Evolutionary conservation across 805 yeast genomes (phyloP).

Genomic region (Myxozyma lipomycoides): DNA sequence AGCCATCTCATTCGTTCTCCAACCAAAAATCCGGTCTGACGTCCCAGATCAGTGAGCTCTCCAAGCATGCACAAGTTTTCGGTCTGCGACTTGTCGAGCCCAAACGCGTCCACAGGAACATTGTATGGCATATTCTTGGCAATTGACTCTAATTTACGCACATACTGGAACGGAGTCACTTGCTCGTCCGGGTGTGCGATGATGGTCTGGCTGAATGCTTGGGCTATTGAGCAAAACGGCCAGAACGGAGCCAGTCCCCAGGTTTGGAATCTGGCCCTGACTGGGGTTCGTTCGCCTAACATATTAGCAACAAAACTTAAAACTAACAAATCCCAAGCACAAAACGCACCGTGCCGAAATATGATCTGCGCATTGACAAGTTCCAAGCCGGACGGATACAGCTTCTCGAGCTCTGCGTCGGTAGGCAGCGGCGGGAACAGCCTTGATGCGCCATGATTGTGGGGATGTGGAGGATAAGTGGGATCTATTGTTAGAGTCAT

Average conservation of each 20-base stretch:
- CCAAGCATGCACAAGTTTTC: constrained; percentile 25
- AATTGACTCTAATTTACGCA: constrained; percentile 24
- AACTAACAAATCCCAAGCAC: not conserved
- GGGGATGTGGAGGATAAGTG: not conserved
- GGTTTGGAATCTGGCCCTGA: constrained; percentile 26
- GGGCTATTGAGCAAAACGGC: constrained; percentile 25
- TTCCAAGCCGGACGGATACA: constrained; percentile 23
- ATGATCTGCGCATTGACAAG: constrained; percentile 25
- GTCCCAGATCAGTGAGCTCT: constrained; percentile 27
- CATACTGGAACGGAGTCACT: constrained; percentile 20
- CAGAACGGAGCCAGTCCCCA: constrained; percentile 28
- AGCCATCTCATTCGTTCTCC: constrained; percentile 24
- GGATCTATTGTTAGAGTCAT: not conserved
- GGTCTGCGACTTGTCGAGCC: not conserved
- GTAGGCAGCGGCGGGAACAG: constrained; percentile 16
- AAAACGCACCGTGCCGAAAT: constrained; percentile 18
- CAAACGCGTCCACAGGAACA: constrained; percentile 19
- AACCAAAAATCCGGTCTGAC: constrained; percentile 24
- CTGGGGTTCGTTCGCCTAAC: constrained; percentile 29
- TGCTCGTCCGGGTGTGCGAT: constrained; percentile 10
- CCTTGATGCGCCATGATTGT: not conserved
- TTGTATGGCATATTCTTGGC: constrained; percentile 20
- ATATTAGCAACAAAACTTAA: not conserved
- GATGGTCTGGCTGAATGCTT: constrained; percentile 20
- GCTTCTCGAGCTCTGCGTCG: constrained; percentile 13